Evolutionary conservation across 768 basidiomycete species (phyloP), one percentile per base, ranked within the genome.

Genomic region (Lentinula edodes): DNA sequence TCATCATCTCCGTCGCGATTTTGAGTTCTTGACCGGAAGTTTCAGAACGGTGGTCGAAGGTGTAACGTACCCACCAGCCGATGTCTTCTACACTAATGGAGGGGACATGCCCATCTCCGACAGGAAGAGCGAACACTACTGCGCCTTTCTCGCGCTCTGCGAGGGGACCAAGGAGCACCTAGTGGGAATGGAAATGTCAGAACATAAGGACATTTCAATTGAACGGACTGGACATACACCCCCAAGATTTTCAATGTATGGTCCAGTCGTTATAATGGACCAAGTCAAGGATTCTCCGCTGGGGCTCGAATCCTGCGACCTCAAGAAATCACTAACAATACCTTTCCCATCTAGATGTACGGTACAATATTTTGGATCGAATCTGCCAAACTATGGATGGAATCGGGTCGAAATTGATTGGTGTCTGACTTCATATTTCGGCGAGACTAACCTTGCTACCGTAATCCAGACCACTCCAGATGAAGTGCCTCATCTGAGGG

Each of bases 331-430:
- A 5, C 68, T 69, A 0, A 79, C 74, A 13, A 74, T 71, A 1
- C 76, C 78, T 65, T 79, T 79, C 1, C 68, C 77, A 60, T 78
- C 76, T 65, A 74, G 70, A 63, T 80, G 78, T 39, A 75, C 76
- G 15, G 71, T 67, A 50, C 68, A 70, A 66, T 79, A 79, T 36
- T 68, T 43, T 20, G 53, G 42, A 34, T 62, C 61, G 36, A 18
- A 62, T 5, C 41, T 50, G 8, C 54, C 61, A 15, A 56, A n/a
- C 61, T 62, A 38, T 3, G 38, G 6, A 20, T 9, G 16, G 32
- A 20, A 18, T 15, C n/a, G 5, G 7, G 23, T 35, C 1, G 12
- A 5, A 42, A 45, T n/a, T 32, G 20, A 12, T 9, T 32, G 18
- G 10, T 1, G 3, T 28, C 28, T 28, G 28, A 28, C 28, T 28